These are phyloP conservation scores for Boletales sp. DNA, from an alignment of 768 basidiomycete species.

Conservation along the genomic window DNA sequence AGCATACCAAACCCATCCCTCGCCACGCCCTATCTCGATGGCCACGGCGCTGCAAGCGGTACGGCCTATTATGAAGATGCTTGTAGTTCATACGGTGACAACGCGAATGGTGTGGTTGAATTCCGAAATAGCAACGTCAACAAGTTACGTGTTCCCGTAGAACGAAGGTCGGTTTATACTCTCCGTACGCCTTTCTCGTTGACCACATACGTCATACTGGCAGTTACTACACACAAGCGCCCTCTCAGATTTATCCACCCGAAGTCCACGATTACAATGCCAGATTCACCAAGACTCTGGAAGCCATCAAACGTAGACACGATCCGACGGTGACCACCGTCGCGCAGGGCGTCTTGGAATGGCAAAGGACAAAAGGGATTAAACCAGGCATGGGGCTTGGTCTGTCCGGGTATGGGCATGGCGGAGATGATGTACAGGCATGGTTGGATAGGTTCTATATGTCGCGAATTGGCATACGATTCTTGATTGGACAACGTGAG, in stretches of 20 bases:
- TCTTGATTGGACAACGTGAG: slow-evolving; percentile 94
- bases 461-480: slow-evolving; percentile 92
- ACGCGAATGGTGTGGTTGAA: slow-evolving; percentile 24
- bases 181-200: neutral
- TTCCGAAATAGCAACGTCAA: slow-evolving; percentile 52
- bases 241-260: slow-evolving; percentile 76
- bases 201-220: slow-evolving; percentile 1
- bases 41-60: slow-evolving; percentile 27
- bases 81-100: slow-evolving; percentile 17
- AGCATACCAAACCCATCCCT: slow-evolving; percentile 79
- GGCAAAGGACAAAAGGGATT: slow-evolving; percentile 63
- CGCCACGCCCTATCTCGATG: slow-evolving; percentile 28
- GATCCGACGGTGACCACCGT: slow-evolving; percentile 98
- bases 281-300: slow-evolving; percentile 81
- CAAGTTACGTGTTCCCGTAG: slow-evolving; percentile 75
- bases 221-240: slow-evolving; percentile 85
- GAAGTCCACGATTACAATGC: slow-evolving; percentile 92
- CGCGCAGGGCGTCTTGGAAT: slow-evolving; percentile 93
- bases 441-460: slow-evolving; percentile 98
- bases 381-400: slow-evolving; percentile 28
- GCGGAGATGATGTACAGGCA: slow-evolving; percentile 85
- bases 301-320: slow-evolving; percentile 89
- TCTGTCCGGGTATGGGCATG: slow-evolving; percentile 44
- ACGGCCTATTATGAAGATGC: slow-evolving; percentile 2
- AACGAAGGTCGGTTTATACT: slow-evolving; percentile 56